Evolutionary conservation across 768 basidiomycete species (phyloP), one percentile per base, ranked within the genome.

Genomic region (Tricholoma matsutake): DNA sequence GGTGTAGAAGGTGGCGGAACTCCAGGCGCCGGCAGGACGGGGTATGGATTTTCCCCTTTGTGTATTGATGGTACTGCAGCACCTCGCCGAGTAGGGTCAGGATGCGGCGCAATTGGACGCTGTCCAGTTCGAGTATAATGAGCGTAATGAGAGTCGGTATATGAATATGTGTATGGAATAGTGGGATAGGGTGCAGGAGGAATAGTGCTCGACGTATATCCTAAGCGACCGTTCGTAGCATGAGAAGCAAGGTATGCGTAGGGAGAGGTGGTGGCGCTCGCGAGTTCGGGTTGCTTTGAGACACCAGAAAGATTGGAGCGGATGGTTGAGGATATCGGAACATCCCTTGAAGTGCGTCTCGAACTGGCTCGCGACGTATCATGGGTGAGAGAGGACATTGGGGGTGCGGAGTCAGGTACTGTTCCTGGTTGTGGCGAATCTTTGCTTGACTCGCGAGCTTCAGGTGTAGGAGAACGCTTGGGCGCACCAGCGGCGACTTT

Each of bases 401-500:
- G 61, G 39, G 67, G 59, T 4, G 65, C 66, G 37, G 69, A 63
- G 22, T 69, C 68, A 28, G 69, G 65, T 6, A 45, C 18, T 25
- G 25, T 37, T 20, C 61, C 68, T 54, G 70, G 64, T 41, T 60
- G 58, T n/a, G 65, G 62, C 20, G 60, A 47, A 16, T 73, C 72
- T 35, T 67, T 73, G 64, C 64, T 65, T 11, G 56, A 51, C 29
- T 67, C 65, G 53, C 39, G 28, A 22, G 18, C 34, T 39, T 71
- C 71, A 31, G 77, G 76, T 8, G 75, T 73, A 0, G 72, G 76
- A 3, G 81, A 78, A 10, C 79, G 76, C 62, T 76, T 78, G 4
- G 79, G 79, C 1, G 79, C 79, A 22, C 61, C 64, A 10, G 77
- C 76, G 29, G 71, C 78, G n/a, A 81, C 71, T 54, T 70, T 69